These are phyloP conservation scores for Endothia cerciana DNA, from an alignment of 2,329 filamentous ascomycete species.

Conservation along the genomic window DNA sequence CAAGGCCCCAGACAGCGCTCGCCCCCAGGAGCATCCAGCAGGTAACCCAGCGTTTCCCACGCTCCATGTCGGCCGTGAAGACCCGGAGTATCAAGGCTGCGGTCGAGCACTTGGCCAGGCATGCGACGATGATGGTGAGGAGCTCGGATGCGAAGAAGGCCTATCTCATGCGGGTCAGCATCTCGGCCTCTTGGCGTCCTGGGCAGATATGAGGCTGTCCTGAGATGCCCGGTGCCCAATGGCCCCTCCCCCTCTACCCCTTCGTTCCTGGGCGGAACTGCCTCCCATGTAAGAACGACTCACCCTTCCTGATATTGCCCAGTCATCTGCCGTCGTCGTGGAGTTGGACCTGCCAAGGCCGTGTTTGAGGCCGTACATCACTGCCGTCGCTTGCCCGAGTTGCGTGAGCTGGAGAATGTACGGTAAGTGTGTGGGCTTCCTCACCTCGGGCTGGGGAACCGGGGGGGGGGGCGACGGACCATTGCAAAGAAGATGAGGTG, in stretches of 20 bases:
- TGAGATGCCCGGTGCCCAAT: no score
- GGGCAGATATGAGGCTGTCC: background rate
- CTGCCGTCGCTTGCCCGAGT: background rate
- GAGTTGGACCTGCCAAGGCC: constrained; percentile 16
- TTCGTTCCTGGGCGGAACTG: no score
- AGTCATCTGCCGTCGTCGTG: background rate
- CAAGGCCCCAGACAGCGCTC: constrained; percentile 4
- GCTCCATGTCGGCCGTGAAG: constrained; percentile 12
- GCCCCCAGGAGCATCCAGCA: background rate
- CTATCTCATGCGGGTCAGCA: background rate
- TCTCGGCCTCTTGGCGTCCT: background rate
- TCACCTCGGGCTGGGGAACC: background rate
- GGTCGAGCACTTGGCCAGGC: constrained; percentile 20
- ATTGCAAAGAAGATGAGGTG: constrained; percentile 18
- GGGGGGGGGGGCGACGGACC: background rate
- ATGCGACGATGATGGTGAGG: background rate
- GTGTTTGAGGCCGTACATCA: constrained; percentile 6
- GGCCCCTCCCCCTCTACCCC: no score
- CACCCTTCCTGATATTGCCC: constrained; percentile 7
- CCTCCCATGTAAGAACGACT: background rate
- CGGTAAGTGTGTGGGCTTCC: background rate
- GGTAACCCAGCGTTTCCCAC: background rate
- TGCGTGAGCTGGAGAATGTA: background rate
- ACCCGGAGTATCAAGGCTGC: constrained; percentile 15
- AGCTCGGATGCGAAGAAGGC: constrained; percentile 17